Conservation (phyloP, 495 filamentous ascomycete genomes). For the Neurospora sp. region DNA sequence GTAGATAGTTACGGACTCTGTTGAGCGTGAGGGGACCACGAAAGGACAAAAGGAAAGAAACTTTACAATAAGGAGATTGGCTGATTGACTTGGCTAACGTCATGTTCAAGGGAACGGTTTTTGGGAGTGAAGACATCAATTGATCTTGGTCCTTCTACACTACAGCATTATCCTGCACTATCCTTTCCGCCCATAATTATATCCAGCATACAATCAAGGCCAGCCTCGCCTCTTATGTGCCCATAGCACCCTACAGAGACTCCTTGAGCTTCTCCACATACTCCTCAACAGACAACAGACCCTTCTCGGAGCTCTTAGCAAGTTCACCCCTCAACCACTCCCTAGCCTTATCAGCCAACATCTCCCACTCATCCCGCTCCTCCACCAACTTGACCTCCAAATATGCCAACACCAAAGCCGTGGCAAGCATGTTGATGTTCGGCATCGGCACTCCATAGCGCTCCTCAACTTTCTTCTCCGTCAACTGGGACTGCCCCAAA, state of each 20-base stretch:
- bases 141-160: not conserved
- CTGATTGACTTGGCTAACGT: not conserved
- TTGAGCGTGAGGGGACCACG: not conserved
- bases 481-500: constrained; percentile 13
- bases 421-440: constrained; percentile 25
- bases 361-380: constrained; percentile 43
- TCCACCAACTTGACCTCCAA: constrained; percentile 31
- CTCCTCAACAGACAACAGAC: constrained; percentile 1
- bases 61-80: too few relatives aligned
- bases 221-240: not conserved
- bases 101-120: not conserved
- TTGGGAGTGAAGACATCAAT: not conserved
- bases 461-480: constrained; percentile 1
- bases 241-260: not conserved
- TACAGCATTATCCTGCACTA: not conserved
- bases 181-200: too few relatives aligned
- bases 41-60: not conserved
- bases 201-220: too few relatives aligned
- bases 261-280: constrained; percentile 6
- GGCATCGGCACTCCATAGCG: not conserved
- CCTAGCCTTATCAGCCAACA: constrained; percentile 41
- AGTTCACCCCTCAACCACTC: constrained; percentile 25
- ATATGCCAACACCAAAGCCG: constrained; percentile 39
- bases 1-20: not conserved
- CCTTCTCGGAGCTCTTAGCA: not conserved